Evolutionary conservation across 2,329 filamentous ascomycete genomes (phyloP).

Genomic region (Ceratocystis destructans): DNA sequence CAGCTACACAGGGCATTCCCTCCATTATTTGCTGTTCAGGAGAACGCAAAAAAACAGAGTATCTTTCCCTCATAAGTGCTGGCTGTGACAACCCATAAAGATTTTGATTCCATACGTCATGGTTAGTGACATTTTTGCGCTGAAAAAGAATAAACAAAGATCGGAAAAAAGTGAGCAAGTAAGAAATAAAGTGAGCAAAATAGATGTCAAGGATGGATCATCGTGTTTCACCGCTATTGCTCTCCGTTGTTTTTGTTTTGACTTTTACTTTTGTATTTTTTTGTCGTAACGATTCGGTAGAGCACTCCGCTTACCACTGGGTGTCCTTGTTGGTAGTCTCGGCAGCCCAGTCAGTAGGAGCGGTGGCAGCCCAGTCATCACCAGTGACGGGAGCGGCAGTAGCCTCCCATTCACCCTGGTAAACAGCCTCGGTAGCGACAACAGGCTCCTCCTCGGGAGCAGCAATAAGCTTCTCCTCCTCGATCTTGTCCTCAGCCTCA

Average conservation of each 20-base stretch:
- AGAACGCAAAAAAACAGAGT: conserved; percentile 39
- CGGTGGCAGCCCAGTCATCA: conserved; percentile 53
- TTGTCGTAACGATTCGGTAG: conserved; percentile 17
- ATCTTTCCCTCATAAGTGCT: conserved; percentile 99
- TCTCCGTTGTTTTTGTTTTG: conserved; percentile 20
- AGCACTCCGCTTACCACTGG: conserved; percentile 34
- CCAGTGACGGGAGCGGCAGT: conserved; percentile 48
- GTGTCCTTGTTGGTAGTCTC: conserved; percentile 41
- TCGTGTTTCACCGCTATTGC: conserved; percentile 18
- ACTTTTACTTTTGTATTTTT: conserved; percentile 20
- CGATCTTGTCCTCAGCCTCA: conserved; percentile 95
- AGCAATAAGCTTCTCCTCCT: conserved; percentile 72
- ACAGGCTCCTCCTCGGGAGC: conserved; percentile 65
- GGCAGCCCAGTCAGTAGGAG: conserved; percentile 57
- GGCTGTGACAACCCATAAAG: conserved; percentile 39
- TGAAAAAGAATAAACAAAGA: conserved; percentile 12
- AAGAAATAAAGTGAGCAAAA: conserved; percentile 9
- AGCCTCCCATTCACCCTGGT: conserved; percentile 77
- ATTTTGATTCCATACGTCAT: conserved; percentile 22
- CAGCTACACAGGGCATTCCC: conserved; percentile 96
- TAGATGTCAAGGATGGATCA: conserved; percentile 16
- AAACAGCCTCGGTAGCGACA: conserved; percentile 61
- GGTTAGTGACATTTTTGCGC: conserved; percentile 15
- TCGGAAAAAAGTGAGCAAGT: conserved; percentile 9
- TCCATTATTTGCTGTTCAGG: conserved; percentile 31